Evolutionary conservation across 495 filamentous ascomycete genomes (phyloP), one percentile per base, ranked within the genome.

Genomic region (Amorphotheca resinae): DNA sequence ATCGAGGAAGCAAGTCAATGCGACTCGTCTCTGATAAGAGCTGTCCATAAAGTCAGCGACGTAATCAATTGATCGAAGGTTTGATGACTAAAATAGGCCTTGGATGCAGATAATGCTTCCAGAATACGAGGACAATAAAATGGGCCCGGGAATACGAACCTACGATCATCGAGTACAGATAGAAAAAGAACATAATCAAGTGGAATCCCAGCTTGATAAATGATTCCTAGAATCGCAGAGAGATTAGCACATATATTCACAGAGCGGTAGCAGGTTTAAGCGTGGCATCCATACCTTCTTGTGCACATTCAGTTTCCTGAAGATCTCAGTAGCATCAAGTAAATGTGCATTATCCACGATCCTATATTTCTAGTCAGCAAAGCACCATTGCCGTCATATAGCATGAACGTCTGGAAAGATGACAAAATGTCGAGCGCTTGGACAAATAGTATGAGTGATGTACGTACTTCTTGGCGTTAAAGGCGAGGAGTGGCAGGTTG

Each of bases 101-200:
- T n/a, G n/a, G n/a, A n/a, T n/a, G n/a, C n/a, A n/a, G n/a, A n/a
- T n/a, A n/a, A n/a, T n/a, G n/a, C n/a, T n/a, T n/a, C n/a, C n/a
- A n/a, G n/a, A n/a, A n/a, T n/a, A n/a, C n/a, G n/a, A n/a, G n/a
- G n/a, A n/a, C n/a, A n/a, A n/a, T 34, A 14, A 17, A 17, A 34
- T 34, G 6, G 6, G 4, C 6, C 4, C 5, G 9, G 32, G 32
- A 34, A 11, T 28, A 28, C 32, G 5, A 14, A 34, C 25, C 89
- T 41, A 95, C 91, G 46, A 99, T 99, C 93, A 99, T 99, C 68
- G 77, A 89, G 78, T 96, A 99, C 20, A 99, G 79, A 68, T 99
- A 99, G 77, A 95, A 99, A 75, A 99, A 99, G 76, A 99, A 99
- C 83, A 99, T 93, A 67, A 96, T 61, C 30, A 99, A 78, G 63